Evolutionary conservation across 306 rosid species (phyloP).

Genomic region (Dryas octopetala): DNA sequence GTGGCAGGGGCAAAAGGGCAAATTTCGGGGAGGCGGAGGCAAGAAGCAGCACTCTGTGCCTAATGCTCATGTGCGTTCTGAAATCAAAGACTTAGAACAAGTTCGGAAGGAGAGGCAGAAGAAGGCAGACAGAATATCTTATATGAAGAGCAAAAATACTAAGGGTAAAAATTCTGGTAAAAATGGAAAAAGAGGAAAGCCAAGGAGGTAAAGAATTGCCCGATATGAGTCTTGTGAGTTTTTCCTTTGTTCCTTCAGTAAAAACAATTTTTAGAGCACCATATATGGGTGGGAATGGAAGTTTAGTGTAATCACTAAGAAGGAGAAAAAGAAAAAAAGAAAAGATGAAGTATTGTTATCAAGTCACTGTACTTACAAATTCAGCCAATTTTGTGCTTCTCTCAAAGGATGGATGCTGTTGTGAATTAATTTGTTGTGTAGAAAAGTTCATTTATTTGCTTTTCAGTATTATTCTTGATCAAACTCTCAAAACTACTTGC

Average conservation of each 20-base stretch:
- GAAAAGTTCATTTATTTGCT: background rate
- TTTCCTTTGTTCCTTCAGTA: background rate
- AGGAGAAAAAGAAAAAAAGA: background rate
- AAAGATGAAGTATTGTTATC: background rate
- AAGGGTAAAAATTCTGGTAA: conserved; percentile 60
- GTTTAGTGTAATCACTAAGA: background rate
- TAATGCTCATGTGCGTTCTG: conserved; percentile 75
- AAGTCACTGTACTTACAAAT: background rate
- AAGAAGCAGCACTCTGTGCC: conserved; percentile 51
- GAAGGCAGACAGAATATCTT: conserved; percentile 50
- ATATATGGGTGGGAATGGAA: background rate
- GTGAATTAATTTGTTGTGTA: background rate
- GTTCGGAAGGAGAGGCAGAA: conserved; percentile 81
- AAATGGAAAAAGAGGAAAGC: conserved; percentile 55
- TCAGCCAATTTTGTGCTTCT: conserved; percentile 5
- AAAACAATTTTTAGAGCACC: background rate
- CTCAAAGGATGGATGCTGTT: background rate
- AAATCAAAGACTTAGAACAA: conserved; percentile 81
- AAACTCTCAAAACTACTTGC: background rate
- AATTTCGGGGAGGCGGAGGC: conserved; percentile 46
- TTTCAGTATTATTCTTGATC: background rate
- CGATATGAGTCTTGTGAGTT: conserved; percentile 13
- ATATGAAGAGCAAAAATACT: conserved; percentile 49
- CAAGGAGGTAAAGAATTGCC: conserved; percentile 20
- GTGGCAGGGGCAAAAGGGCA: conserved; percentile 36